Conservation (phyloP, 805 yeast genomes). For the Cyberlindnera maritima region DNA sequence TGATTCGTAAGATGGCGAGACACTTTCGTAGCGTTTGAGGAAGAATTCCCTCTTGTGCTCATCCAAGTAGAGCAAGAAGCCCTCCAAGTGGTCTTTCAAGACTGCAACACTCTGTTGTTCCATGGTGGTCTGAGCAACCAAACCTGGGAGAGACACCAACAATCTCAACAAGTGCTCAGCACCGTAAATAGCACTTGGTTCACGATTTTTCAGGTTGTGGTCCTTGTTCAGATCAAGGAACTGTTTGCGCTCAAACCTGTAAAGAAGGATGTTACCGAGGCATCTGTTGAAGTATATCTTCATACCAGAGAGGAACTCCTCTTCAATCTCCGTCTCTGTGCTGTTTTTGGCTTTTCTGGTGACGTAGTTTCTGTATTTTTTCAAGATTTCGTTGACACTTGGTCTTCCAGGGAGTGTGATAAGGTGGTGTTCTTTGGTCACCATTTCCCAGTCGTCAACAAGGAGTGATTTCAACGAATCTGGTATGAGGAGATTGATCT, state of each 20-base stretch:
- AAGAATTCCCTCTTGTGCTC: slow-evolving; percentile 38
- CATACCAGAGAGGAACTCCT: slow-evolving; percentile 72
- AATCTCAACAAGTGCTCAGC: slow-evolving; percentile 79
- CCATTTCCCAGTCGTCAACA: slow-evolving; percentile 91
- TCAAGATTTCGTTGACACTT: slow-evolving; percentile 52
- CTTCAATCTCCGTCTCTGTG: slow-evolving; percentile 43
- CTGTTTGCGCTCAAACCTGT: slow-evolving; percentile 77
- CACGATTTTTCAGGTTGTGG: slow-evolving; percentile 33
- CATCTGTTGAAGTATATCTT: slow-evolving; percentile 70
- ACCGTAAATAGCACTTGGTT: slow-evolving; percentile 60
- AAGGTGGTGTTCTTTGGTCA: slow-evolving; percentile 76
- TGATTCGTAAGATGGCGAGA: slow-evolving; percentile 47
- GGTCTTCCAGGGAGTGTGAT: slow-evolving; percentile 60
- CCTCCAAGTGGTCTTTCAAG: slow-evolving; percentile 53
- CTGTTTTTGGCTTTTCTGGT: slow-evolving; percentile 29
- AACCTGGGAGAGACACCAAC: slow-evolving; percentile 75
- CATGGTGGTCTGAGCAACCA: slow-evolving; percentile 77
- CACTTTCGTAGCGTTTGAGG: slow-evolving; percentile 45
- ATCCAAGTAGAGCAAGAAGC: slow-evolving; percentile 50
- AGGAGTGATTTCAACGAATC: slow-evolving; percentile 63
- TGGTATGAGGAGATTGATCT: slow-evolving; percentile 59
- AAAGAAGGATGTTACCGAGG: slow-evolving; percentile 64
- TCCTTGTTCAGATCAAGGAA: slow-evolving; percentile 48
- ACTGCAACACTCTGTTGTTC: slow-evolving; percentile 66
- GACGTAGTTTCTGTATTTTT: slow-evolving; percentile 41